Conservation (phyloP, 345 rosid species). For the Cardiospermum halicacabum region DNA sequence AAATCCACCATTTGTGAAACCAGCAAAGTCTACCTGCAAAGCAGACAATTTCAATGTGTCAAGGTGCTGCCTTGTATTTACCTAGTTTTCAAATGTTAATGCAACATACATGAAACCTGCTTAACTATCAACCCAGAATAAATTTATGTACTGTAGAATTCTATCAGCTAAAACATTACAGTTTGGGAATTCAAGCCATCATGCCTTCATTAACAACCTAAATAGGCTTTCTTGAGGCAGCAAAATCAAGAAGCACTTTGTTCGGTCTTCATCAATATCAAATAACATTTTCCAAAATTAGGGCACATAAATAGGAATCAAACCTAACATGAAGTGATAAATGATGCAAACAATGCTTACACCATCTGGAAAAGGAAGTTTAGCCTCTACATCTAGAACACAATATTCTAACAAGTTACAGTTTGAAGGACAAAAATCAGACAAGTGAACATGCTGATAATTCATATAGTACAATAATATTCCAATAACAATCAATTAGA, state of each 20-base stretch:
- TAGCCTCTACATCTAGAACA: neutral
- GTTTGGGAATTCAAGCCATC: neutral
- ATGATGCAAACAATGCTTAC: neutral
- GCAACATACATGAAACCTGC: neutral
- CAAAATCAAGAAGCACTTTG: neutral
- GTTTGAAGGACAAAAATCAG: neutral
- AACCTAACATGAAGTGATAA: neutral
- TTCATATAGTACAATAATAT: neutral
- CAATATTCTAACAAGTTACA: neutral
- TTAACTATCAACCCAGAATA: neutral
- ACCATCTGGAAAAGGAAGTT: neutral
- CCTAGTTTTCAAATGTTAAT: neutral
- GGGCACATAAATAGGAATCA: neutral
- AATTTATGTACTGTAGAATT: neutral
- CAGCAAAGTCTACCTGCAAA: slow-evolving; percentile 46
- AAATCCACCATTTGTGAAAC: slow-evolving; percentile 35
- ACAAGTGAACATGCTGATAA: neutral
- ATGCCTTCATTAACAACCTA: neutral
- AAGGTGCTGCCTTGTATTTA: neutral
- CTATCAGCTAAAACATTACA: neutral
- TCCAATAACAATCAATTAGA: neutral
- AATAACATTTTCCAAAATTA: neutral
- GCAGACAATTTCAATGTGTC: slow-evolving; percentile 8
- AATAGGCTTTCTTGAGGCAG: neutral
- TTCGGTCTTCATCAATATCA: neutral